Evolutionary conservation across 2,329 filamentous ascomycete genomes (phyloP), one percentile per base, ranked within the genome.

Genomic region (Neonectria ditissima): DNA sequence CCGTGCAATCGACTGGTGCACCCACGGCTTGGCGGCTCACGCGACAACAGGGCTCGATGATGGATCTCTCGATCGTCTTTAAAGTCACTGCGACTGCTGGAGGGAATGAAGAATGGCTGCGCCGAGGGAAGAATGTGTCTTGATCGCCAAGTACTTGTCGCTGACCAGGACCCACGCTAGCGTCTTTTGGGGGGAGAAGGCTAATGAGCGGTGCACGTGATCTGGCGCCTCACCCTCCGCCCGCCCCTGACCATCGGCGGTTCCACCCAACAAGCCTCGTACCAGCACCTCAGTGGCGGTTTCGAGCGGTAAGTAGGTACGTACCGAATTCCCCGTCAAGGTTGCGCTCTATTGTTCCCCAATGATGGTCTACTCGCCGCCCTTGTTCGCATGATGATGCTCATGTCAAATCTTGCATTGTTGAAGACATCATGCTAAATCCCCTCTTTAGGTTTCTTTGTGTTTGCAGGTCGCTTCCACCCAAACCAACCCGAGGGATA

Each of bases 81-180:
- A 63, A 69, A 65, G 66, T 66, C 62, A 62, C 69, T 55, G 55
- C 50, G 43, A 63, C 60, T 66, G 67, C 69, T 65, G 55, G 66
- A 62, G 67, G 67, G 73, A 72, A 75, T 69, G 72, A 72, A 68
- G 68, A 69, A 67, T 65, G 69, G 69, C 72, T 73, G 72, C 68
- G 70, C 73, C 65, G 70, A 69, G 72, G 74, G 72, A 78, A 79
- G 76, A 78, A 76, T 77, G 77, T 80, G 78, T 78, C 76, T 78
- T 73, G 75, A 77, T 78, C 72, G 70, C 73, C 74, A 73, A 70
- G 68, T 70, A 73, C 72, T 75, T 72, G 66, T 69, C 66, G 65
- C 68, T 68, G 65, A 67, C 65, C 65, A 55, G 69, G 64, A 62
- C 70, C 72, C 69, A 69, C 72, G 69, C 73, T 77, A 75, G 68